Percentiles rank a stretch among this genome's conserved stretches.
phyloP scores from a whole-genome alignment of 2,329 filamentous ascomycete genomes.

The Diaporthe aspalathi region DNA sequence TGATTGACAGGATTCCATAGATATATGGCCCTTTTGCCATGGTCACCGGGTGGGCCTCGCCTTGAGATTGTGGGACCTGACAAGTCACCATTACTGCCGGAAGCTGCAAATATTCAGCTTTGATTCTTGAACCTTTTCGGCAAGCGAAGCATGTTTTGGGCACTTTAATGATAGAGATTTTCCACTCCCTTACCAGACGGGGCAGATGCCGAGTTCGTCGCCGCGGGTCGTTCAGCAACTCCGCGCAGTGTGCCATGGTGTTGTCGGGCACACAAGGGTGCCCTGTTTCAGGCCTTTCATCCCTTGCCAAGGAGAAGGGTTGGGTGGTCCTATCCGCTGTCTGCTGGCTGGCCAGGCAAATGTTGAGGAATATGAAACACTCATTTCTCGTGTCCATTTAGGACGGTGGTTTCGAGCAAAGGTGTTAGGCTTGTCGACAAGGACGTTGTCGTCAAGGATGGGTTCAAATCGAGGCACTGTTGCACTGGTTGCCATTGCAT shows the following conservation, averaged over 20 bases:
- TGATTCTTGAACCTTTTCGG: slow-evolving; percentile 1
- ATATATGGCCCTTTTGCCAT: not conserved
- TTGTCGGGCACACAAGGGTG: slow-evolving; percentile 16
- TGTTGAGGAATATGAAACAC: slow-evolving; percentile 36
- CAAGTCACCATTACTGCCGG: slow-evolving; percentile 9
- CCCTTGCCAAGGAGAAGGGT: slow-evolving; percentile 26
- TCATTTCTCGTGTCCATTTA: slow-evolving; percentile 39
- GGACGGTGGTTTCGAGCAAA: slow-evolving; percentile 35
- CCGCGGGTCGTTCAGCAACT: slow-evolving; percentile 14
- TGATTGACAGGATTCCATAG: not conserved
- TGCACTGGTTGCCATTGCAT: not conserved
- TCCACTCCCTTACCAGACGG: slow-evolving; percentile 3
- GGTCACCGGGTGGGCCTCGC: slow-evolving; percentile 19
- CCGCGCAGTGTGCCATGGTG: slow-evolving; percentile 24
- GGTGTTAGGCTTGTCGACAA: slow-evolving; percentile 11
- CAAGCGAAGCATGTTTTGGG: slow-evolving; percentile 27
- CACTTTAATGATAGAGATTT: slow-evolving; percentile 9
- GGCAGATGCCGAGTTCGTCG: slow-evolving; percentile 19
- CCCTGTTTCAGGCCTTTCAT: slow-evolving; percentile 19
- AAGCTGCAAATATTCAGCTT: slow-evolving; percentile 23
- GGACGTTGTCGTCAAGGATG: not conserved
- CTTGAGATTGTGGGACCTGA: slow-evolving; percentile 10
- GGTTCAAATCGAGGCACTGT: not conserved
- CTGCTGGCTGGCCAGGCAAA: slow-evolving; percentile 19
- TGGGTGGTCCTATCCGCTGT: slow-evolving; percentile 7